These are phyloP conservation scores for Diddensiella santjacobensis DNA, from an alignment of 805 yeast genomes.

Conservation along the genomic window DNA sequence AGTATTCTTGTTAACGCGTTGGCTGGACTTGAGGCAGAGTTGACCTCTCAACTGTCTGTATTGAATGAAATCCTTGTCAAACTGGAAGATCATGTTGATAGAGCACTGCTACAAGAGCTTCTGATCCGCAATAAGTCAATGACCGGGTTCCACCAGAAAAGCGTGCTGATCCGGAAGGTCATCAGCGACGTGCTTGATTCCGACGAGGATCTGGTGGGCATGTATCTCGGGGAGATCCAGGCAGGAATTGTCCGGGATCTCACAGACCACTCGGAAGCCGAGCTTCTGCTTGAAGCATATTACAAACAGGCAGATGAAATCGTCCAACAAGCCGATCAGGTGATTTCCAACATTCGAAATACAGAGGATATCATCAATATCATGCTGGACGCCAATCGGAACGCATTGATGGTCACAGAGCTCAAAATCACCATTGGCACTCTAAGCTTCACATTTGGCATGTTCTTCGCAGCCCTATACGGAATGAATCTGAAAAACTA, in stretches of 20 bases:
- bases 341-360: conserved; percentile 77
- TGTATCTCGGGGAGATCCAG: conserved; percentile 60
- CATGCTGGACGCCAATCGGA: conserved; percentile 86
- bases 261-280: conserved; percentile 58
- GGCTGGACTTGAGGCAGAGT: conserved; percentile 73
- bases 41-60: conserved; percentile 50
- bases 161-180: conserved; percentile 71
- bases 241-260: conserved; percentile 39
- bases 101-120: conserved; percentile 68
- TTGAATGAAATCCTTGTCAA: conserved; percentile 65
- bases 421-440: conserved; percentile 80
- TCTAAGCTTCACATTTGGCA: conserved; percentile 79
- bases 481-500: conserved; percentile 96
- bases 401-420: conserved; percentile 82
- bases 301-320: conserved; percentile 90
- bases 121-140: conserved; percentile 69
- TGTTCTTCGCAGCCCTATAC: conserved; percentile 80
- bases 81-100: conserved; percentile 73
- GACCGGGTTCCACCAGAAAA: conserved; percentile 69
- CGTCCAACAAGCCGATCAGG: conserved; percentile 83
- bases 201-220: conserved; percentile 77
- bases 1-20: conserved; percentile 76
- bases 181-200: conserved; percentile 80
- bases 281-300: conserved; percentile 82
- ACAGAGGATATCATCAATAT: conserved; percentile 93